A percentile compares a stretch with the other conserved stretches of the same genome.
These are phyloP conservation scores for Arachis hypogaea DNA, from an alignment of 306 rosid species.

Conservation along the genomic window DNA sequence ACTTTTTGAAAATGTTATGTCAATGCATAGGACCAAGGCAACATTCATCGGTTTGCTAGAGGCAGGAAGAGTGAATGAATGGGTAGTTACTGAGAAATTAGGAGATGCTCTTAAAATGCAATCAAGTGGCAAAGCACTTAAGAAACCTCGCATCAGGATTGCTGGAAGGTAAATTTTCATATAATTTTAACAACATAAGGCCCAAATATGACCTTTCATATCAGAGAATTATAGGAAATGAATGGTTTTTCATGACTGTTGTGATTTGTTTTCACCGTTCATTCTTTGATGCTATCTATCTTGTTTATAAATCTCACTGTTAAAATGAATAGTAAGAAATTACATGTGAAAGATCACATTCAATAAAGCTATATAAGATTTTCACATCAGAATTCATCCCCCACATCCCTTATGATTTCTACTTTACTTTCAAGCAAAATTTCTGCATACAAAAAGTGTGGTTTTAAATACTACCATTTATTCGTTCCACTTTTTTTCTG, in stretches of 20 bases:
- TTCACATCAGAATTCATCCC: too few species aligned
- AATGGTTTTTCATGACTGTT: too few species aligned
- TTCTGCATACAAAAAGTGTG: background rate
- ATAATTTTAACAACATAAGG: too few species aligned
- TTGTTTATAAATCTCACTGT: too few species aligned
- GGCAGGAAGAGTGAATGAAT: slow-evolving; percentile 82
- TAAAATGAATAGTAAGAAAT: too few species aligned
- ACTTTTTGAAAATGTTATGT: slow-evolving; percentile 93
- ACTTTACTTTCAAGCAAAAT: background rate
- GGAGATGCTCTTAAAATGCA: slow-evolving; percentile 86
- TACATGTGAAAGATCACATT: too few species aligned
- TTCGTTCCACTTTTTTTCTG: slow-evolving; percentile 16
- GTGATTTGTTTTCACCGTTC: too few species aligned
- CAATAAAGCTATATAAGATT: too few species aligned
- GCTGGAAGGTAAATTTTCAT: slow-evolving; percentile 61
- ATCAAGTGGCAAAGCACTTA: slow-evolving; percentile 58
- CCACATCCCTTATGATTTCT: background rate
- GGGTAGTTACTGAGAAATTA: slow-evolving; percentile 94
- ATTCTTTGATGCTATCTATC: too few species aligned
- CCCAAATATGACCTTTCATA: too few species aligned
- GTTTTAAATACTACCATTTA: background rate
- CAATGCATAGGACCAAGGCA: slow-evolving; percentile 91
- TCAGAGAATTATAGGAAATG: too few species aligned
- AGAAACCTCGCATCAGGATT: slow-evolving; percentile 54
- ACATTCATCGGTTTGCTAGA: slow-evolving; percentile 84